Evolutionary conservation across 306 rosid genomes (phyloP).

Genomic region (Cotoneaster glaucophyllus): DNA sequence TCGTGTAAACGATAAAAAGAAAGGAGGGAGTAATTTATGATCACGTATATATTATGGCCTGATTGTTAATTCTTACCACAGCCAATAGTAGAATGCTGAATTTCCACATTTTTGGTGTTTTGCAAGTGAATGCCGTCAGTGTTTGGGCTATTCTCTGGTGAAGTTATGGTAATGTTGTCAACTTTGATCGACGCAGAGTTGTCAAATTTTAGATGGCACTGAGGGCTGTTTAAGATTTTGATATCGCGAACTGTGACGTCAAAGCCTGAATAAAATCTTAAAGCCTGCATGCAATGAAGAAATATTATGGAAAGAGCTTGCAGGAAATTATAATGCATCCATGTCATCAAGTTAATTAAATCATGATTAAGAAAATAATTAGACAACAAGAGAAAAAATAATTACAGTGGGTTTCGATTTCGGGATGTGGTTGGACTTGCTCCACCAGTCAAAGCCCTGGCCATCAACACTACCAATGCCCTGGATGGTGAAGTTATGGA

Average conservation of each 20-base stretch:
- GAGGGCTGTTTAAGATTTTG: constrained; percentile 75
- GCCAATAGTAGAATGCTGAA: constrained; percentile 60
- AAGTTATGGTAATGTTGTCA: constrained; percentile 59
- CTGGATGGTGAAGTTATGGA: constrained; percentile 65
- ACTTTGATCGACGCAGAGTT: constrained; percentile 55
- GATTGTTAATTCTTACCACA: constrained; percentile 41
- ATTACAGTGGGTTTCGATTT: constrained; percentile 75
- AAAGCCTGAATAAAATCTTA: constrained; percentile 73
- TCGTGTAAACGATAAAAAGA: too few relatives aligned
- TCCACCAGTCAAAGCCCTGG: constrained; percentile 85
- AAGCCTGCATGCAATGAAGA: constrained; percentile 43
- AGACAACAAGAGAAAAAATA: background rate
- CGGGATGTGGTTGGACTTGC: constrained; percentile 30
- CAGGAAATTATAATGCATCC: background rate
- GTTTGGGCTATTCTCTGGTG: constrained; percentile 79
- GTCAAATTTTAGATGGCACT: constrained; percentile 89
- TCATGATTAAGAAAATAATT: background rate
- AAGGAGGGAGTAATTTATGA: too few relatives aligned
- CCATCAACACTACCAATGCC: constrained; percentile 85
- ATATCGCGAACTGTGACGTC: constrained; percentile 51
- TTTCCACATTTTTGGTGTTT: constrained; percentile 73
- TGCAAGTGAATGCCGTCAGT: constrained; percentile 97
- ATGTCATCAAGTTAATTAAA: too few relatives aligned
- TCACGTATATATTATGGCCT: background rate
- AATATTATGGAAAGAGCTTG: background rate